These are phyloP conservation scores for Erysimum cheiranthoides DNA, from an alignment of 345 rosid species.

Conservation along the genomic window DNA sequence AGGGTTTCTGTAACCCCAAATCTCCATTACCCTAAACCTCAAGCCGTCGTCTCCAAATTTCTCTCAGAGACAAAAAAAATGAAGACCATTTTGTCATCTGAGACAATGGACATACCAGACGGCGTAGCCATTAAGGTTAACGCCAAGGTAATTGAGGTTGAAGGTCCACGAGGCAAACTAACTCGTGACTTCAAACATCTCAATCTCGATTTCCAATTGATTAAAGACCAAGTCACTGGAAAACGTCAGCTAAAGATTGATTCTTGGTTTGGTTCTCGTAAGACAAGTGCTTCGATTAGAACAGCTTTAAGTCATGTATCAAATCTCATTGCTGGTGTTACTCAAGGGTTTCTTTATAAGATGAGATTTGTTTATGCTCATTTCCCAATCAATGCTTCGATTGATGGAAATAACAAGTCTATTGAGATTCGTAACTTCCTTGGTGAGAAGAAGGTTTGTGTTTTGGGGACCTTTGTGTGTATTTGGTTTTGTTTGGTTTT, in stretches of 20 bases:
- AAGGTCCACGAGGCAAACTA: conserved; percentile 70
- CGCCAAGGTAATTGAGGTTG: conserved; percentile 65
- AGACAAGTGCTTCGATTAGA: conserved; percentile 65
- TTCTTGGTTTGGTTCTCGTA: conserved; percentile 67
- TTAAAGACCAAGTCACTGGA: conserved; percentile 59
- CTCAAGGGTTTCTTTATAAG: conserved; percentile 78
- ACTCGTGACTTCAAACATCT: conserved; percentile 65
- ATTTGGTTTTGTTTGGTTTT: background rate
- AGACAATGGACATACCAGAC: conserved; percentile 72
- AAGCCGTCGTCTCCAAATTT: conserved; percentile 10
- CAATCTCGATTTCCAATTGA: conserved; percentile 66
- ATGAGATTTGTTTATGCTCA: conserved; percentile 92
- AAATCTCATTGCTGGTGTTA: conserved; percentile 75
- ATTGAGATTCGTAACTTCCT: conserved; percentile 83
- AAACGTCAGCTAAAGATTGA: conserved; percentile 63
- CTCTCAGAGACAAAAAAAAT: conserved; percentile 35
- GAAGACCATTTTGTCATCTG: conserved; percentile 66
- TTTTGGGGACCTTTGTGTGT: background rate
- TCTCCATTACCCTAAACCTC: background rate
- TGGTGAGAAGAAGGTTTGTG: conserved; percentile 65
- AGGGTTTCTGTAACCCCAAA: conserved; percentile 3
- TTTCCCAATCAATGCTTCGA: conserved; percentile 84
- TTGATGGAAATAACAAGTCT: conserved; percentile 50
- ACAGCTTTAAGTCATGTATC: conserved; percentile 75
- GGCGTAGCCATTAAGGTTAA: conserved; percentile 56